Evolutionary conservation across 2,329 filamentous ascomycete genomes (phyloP), one percentile per base, ranked within the genome.

Genomic region (Pseudogymnoascus sp.): DNA sequence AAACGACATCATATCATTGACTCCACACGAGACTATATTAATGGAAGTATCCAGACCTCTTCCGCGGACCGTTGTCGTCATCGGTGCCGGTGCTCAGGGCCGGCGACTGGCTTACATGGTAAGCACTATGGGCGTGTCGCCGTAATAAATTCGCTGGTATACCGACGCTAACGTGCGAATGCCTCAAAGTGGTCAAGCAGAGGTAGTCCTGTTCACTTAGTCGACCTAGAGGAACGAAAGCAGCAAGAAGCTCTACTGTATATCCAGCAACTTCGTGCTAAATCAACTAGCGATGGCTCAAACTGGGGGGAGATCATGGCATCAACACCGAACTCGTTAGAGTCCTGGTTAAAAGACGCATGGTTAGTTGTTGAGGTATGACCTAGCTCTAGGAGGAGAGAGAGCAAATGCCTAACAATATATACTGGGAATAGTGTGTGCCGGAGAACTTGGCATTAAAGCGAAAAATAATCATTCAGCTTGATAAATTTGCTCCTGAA

Each of bases 371-470:
- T 75, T 41, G 73, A 75, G 67, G 74, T 74, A 69, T 69, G 14
- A 7, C 55, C 23, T n/a, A 11, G 40, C 38, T 18, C 16, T 18
- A 5, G 18, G 38, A 16, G n/a, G 33, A 35, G 33, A 35, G 33
- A 8, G n/a, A 40, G 38, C 8, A 40, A 40, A 18, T 18, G 38
- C 8, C 38, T 40, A 40, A 40, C 38, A 40, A 9, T 18, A 40
- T 18, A 16, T 40, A 18, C 38, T 40, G 38, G 38, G n/a, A 40
- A 40, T 40, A 60, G 58, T 31, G 77, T 64, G 72, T 80, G 3
- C 78, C 79, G 0, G 78, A 80, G 65, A 72, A 71, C 40, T 66
- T 80, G 9, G 41, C 69, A 0, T 65, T 78, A 11, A 80, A 80
- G 65, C 71, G 68, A 41, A 66, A 71, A 3, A 69, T 79, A 4